Evolutionary conservation across 768 basidiomycete species (phyloP), one percentile per base, ranked within the genome.

Genomic region (Leccinum pellstonianum): DNA sequence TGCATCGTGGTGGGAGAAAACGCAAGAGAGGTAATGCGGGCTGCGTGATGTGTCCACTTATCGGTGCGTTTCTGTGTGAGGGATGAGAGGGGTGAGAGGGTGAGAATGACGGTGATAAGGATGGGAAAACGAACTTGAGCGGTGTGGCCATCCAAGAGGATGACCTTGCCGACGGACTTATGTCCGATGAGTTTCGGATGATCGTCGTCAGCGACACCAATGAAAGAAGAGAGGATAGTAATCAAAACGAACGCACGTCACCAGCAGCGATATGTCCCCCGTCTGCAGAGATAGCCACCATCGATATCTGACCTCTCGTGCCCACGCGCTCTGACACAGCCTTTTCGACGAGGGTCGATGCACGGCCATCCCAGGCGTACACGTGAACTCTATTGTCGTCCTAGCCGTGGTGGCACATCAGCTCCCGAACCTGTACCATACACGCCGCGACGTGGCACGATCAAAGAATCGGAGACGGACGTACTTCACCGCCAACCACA

Each of bases 41-140:
- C 91, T 9, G 87, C 80, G 76, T 98, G 96, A 78, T 87, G 85
- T 8, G 90, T 83, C 96, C 96, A 98, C 57, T 86, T 85, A 3
- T 86, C 80, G 41, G 88, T 89, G 60, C 88, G 77, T 63, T 82
- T 65, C 89, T 91, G 66, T 27, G 57, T 2, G 43, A 29, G 3
- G 25, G 14, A 25, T 7, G 17, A 29, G 1, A 19, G 29, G 12
- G 3, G 21, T 23, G 31, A 33, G 25, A 46, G 49, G 5, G 43
- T 21, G 5, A 25, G 12, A 19, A 56, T 5, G 4, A n/a, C 4
- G 11, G 10, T 21, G 8, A 5, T 5, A 27, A 54, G 56, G 27
- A 23, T 57, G 19, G 38, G 9, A 41, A 15, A 19, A 46, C 73
- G 15, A 61, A 88, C 88, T 79, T 70, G 56, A 12, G 84, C 84